These are phyloP conservation scores for Oxyria digyna DNA, from an alignment of 148 eudicot genomes.

Conservation along the genomic window DNA sequence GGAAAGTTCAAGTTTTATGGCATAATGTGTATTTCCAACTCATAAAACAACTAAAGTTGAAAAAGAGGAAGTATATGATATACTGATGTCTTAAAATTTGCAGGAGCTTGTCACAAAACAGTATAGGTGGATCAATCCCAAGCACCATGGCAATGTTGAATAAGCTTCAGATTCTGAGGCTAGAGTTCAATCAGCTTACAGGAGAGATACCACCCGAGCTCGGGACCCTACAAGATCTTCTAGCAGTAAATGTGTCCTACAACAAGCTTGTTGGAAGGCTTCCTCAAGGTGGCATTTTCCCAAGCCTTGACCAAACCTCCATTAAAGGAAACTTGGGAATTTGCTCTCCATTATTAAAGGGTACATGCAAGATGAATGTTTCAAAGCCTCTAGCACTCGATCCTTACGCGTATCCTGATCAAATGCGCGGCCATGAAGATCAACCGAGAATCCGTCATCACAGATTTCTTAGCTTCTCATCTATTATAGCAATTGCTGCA, in stretches of 20 bases:
- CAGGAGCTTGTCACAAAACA: conserved; percentile 90
- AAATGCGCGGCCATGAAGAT: conserved; percentile 25
- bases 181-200: conserved; percentile 64
- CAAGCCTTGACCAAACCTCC: conserved; percentile 53
- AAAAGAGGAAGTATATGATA: too few relatives aligned
- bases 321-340: conserved; percentile 73
- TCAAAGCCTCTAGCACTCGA: conserved; percentile 89
- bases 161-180: conserved; percentile 64
- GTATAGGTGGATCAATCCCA: conserved; percentile 64
- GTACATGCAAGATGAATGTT: conserved; percentile 73
- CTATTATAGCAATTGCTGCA: conserved; percentile 73
- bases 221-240: conserved; percentile 46
- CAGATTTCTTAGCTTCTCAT: conserved; percentile 68
- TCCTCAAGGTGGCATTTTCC: conserved; percentile 63
- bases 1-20: too few relatives aligned
- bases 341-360: conserved; percentile 78
- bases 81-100: neutral
- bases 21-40: too few relatives aligned
- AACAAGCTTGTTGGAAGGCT: conserved; percentile 78
- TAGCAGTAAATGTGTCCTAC: conserved; percentile 72
- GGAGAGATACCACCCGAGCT: conserved; percentile 91
- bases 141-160: conserved; percentile 48
- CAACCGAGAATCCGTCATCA: conserved; percentile 20
- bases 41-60: too few relatives aligned
- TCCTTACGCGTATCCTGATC: conserved; percentile 45